Evolutionary conservation across 768 basidiomycete genomes (phyloP), one percentile per base, ranked within the genome.

Genomic region (Leccinum uliginosum): DNA sequence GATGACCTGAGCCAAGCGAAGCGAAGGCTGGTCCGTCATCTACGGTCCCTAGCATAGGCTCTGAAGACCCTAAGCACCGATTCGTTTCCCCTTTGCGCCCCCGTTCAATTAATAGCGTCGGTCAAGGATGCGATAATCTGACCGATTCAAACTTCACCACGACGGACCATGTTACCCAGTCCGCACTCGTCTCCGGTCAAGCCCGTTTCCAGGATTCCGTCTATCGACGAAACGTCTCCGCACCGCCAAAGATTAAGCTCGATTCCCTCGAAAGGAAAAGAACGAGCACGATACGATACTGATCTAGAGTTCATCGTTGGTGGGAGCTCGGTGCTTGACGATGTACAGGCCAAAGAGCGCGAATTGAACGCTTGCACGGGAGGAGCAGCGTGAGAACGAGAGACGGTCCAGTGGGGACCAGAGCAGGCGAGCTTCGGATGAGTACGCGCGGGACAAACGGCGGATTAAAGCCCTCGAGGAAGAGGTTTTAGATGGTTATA

Each of bases 381-480:
- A 81, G 62, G 80, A 82, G 56, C 81, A 83, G 38, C 67, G 72
- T 49, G 74, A 72, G 53, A 75, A 76, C 50, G 78, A 80, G 66
- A 67, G 67, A 46, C 70, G 72, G 46, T 69, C 69, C 62, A 75
- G 77, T 53, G 68, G 67, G 15, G 76, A 77, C 23, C 75, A 73
- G 45, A 59, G 54, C 38, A 65, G 58, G 21, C 52, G 60, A 6
- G 60, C 63, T 29, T 58, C 63, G 29, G 69, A 72, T 23, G 86
- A 84, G 61, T 76, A 77, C 29, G 75, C 74, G 14, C 70, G 69
- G 26, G 86, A 90, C 63, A 86, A 87, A 65, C 82, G 79, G 55
- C 77, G 79, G 51, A 90, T 91, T 29, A 75, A 71, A 59, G 71
- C 74, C 57, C 75, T 92, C 4, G 87, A 91, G 62, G 80, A 80